Percentiles rank a stretch among this genome's conserved stretches.
Conservation (phyloP, 78 protist genomes). For the Dictyostelium brefeldianum region DNA sequence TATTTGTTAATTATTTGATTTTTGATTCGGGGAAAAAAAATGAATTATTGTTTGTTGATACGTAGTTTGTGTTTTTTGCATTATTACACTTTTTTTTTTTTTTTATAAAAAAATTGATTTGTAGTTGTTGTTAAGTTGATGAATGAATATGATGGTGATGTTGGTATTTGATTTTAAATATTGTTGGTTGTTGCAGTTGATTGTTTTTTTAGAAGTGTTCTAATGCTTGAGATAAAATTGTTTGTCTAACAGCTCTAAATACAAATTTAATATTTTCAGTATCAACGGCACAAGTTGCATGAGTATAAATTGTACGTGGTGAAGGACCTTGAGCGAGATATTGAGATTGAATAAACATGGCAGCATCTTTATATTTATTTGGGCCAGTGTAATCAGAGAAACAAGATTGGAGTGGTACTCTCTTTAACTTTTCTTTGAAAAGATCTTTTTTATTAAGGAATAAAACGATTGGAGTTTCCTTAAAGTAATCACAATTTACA, state of each 20-base stretch:
- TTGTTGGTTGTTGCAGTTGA: neutral
- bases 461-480: slow-evolving; percentile 83
- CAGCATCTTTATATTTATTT: slow-evolving; percentile 68
- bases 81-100: neutral
- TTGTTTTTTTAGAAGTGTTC: slow-evolving; percentile 62
- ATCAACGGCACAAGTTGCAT: slow-evolving; percentile 91
- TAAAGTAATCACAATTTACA: slow-evolving; percentile 88
- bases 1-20: neutral
- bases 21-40: slow-evolving; percentile 13
- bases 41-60: neutral
- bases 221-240: slow-evolving; percentile 76
- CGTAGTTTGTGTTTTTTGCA: neutral
- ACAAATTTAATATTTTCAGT: slow-evolving; percentile 87
- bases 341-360: slow-evolving; percentile 82
- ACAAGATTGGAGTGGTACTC: slow-evolving; percentile 84
- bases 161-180: neutral
- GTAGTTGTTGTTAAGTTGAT: neutral
- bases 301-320: slow-evolving; percentile 79
- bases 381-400: slow-evolving; percentile 89
- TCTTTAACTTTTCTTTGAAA: slow-evolving; percentile 88
- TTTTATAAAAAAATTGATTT: neutral
- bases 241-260: slow-evolving; percentile 85
- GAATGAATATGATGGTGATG: neutral
- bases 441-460: slow-evolving; percentile 92
- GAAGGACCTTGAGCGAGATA: slow-evolving; percentile 80